Base-by-base conservation (phyloP, 371 early-diverging fungal genomes). In the Phascolomyces articulosus region DNA sequence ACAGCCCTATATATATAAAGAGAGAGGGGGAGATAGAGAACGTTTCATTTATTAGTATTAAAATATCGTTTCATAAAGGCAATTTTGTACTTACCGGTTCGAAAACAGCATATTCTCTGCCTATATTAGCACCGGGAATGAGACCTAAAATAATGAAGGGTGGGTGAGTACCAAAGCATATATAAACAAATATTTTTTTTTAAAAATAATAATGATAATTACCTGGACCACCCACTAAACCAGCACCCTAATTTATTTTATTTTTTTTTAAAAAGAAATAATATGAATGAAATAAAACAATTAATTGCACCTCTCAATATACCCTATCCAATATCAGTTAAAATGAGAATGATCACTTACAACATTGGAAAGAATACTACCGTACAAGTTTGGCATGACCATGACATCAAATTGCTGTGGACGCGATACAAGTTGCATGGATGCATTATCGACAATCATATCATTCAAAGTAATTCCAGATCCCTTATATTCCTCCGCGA, bases 381-480 rank as follows among this genome's bases (percentile, higher is more conserved):
- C 98, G 79, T 98, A 98, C 81, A 98, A 87, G 88, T 98, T 98
- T 61, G 97, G 96, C 87, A 94, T 93, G 58, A 98, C 97, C 86
- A 98, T 91, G 41, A 98, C 98, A 78, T 97, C 98, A 66, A 98
- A 98, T 80, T 97, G 98, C 74, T 91, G 91, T 62, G 98, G 98
- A 77, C 88, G 92, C 69, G 95, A 90, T 24, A 97, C 97, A 27
- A 98, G 89, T 83, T 98, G 98, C 98, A 98, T 98, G 59, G 98
- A 91, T 55, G 96, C 91, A 85, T 97, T 97, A 82, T 98, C 98
- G 66, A 98, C 98, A 81, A 98, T 97, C 98, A 98, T 97, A 79
- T 97, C 97, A 67, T 94, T 88, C 73, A 94, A 92, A 80, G 90
- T 79, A 77, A 98, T 93, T 47, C 94, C 94, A 49, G 87, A 86